Base-by-base conservation (phyloP, 148 eudicot species). In the Fagopyrum esculentum region DNA sequence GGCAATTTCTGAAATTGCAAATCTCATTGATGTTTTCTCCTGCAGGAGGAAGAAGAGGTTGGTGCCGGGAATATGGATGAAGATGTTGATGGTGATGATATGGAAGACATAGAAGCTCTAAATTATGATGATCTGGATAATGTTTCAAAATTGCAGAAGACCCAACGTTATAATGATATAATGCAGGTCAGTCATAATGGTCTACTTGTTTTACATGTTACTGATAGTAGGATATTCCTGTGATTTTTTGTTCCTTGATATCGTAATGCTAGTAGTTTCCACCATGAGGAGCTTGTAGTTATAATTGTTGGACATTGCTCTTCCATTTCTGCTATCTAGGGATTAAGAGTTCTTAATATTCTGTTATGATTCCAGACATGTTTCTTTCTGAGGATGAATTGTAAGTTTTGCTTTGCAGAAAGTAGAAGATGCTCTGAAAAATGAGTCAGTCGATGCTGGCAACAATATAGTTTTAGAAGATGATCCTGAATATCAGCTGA, bases 71-170 rank as follows among this genome's bases (percentile, higher is more conserved):
- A 87, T 54, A 90, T 95, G 94, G 99, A 92, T 74, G 96, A 95
- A 75, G 99, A 95, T 74, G 52, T 86, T 60, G 88, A 94, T 69
- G 93, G 91, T 61, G 99, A 95, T 76, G 73, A 95, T 76, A 72
- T 92, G 81, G 99, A 87, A 45, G 96, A 90, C 77, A 83, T 95
- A 40, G 97, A 92, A 73, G 79, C 88, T 61, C 86, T 92, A 17
- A 92, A 95, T 59, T 95, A 90, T 73, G 99, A 92, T 78, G 96
- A 95, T 80, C 88, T 95, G 75, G 99, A 95, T 69, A 92, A 81
- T 76, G 97, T 95, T 30, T 92, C 96, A 7, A 95, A 95, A 72
- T 82, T 95, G 69, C 96, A 90, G 73, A 92, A 90, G 76, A 74
- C 99, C 6, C 92, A 86, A 68, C 93, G 99, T 52, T 95, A 88